Conservation (phyloP, 495 filamentous ascomycete species). For the Eremomyces bilateralis region DNA sequence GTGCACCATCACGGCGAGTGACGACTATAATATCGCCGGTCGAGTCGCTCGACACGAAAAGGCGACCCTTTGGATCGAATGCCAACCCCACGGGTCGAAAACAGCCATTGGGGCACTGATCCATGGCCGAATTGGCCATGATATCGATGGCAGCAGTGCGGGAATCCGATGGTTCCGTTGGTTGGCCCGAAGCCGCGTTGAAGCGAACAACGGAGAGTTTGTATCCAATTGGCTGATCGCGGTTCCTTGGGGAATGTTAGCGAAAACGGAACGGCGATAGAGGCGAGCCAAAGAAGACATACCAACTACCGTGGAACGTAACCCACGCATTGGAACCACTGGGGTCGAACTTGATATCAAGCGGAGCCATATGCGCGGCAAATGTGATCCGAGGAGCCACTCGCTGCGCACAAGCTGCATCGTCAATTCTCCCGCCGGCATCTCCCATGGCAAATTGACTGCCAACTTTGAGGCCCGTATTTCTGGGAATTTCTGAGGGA, state of each 20-base stretch:
- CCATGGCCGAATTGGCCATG: constrained; percentile 23
- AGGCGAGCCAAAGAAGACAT: constrained; percentile 4
- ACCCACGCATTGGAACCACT: constrained; percentile 20
- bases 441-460: constrained; percentile 26
- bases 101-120: constrained; percentile 20
- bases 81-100: constrained; percentile 30
- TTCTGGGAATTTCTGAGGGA: constrained; percentile 25
- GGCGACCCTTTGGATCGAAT: constrained; percentile 23
- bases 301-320: constrained; percentile 22
- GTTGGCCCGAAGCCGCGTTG: constrained; percentile 18
- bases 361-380: constrained; percentile 19
- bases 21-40: constrained; percentile 29
- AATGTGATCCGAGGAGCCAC: constrained; percentile 16
- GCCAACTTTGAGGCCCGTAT: constrained; percentile 23
- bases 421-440: constrained; percentile 16
- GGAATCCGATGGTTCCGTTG: constrained; percentile 20
- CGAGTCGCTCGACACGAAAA: constrained; percentile 27
- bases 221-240: constrained; percentile 23
- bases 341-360: constrained; percentile 20
- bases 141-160: constrained; percentile 23
- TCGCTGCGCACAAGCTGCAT: constrained; percentile 13
- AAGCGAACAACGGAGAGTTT: constrained; percentile 26
- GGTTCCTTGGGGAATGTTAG: constrained; percentile 17
- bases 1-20: constrained; percentile 18
- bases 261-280: not conserved